Evolutionary conservation across 2,329 filamentous ascomycete species (phyloP), one percentile per base, ranked within the genome.

Genomic region (Xylariales sp.): DNA sequence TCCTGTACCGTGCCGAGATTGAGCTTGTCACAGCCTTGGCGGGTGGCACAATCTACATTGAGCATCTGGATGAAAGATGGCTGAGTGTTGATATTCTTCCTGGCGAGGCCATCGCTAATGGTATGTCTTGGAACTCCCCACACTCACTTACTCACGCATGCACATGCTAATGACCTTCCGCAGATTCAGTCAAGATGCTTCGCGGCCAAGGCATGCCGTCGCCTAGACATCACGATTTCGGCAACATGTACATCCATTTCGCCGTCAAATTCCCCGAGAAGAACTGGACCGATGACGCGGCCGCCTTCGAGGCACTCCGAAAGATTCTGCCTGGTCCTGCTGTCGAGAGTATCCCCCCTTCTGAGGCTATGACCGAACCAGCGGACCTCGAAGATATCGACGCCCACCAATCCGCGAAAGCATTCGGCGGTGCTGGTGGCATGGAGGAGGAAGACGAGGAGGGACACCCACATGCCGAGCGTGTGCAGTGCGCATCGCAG

Each of bases 201-300:
- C 87, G 88, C 51, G 90, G 89, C 51, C 93, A 98, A 69, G 93
- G 93, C 64, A 98, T 98, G 93, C 93, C 93, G 31, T 94, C 93
- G 4, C 86, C 81, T 67, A 82, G 93, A 56, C 93, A 97, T 67
- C 93, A 98, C 74, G 87, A 97, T 67, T 82, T 79, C 60, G 93
- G 93, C 58, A 96, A 98, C 70, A 75, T 98, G 55, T 98, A 93
- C 73, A 89, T 98, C 59, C 88, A 95, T 62, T 98, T 98, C 71
- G 84, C 87, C 58, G 89, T 98, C 69, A 95, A 95, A 70, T 97
- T 98, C 78, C 93, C 93, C 36, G 84, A 87, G 59, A 84, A 82
- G 70, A 73, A 79, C 60, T 85, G 80, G 76, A 78, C 78, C 27
- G 62, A 78, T 27, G 73, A 84, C 38, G 71, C 81, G 12, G 74